Evolutionary conservation across 768 basidiomycete genomes (phyloP).

Genomic region (Brasilioporus rufonigricans): DNA sequence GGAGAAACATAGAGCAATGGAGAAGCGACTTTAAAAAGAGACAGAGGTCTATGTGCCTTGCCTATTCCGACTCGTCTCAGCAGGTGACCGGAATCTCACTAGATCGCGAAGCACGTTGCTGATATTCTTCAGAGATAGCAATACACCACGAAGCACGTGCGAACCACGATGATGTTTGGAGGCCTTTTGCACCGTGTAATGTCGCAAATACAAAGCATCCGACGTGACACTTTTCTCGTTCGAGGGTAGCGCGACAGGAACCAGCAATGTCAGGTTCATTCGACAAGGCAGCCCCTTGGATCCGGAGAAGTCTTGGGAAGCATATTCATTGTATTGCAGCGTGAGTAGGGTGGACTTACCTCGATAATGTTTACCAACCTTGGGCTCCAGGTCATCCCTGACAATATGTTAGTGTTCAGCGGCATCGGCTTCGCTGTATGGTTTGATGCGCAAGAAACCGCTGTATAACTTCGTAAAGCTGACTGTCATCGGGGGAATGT

Average conservation of each 20-base stretch:
- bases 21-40: slow-evolving; percentile 56
- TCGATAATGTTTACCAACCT: background rate
- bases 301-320: slow-evolving; percentile 71
- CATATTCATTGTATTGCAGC: slow-evolving; percentile 73
- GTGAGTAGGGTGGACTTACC: slow-evolving; percentile 32
- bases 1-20: slow-evolving; percentile 30
- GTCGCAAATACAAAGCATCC: slow-evolving; percentile 77
- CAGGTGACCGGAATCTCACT: background rate
- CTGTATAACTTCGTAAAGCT: slow-evolving; percentile 60
- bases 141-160: slow-evolving; percentile 79
- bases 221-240: slow-evolving; percentile 80
- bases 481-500: slow-evolving; percentile 72
- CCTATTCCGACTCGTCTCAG: background rate
- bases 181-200: slow-evolving; percentile 80
- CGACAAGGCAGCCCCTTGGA: slow-evolving; percentile 70
- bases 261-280: slow-evolving; percentile 78
- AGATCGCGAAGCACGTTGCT: slow-evolving; percentile 84
- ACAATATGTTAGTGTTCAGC: slow-evolving; percentile 72
- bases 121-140: slow-evolving; percentile 79
- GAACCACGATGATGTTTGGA: slow-evolving; percentile 90
- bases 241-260: slow-evolving; percentile 76
- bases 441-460: slow-evolving; percentile 65
- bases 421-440: slow-evolving; percentile 67
- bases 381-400: slow-evolving; percentile 66
- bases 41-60: slow-evolving; percentile 70